Evolutionary conservation across 192 early-diverging fungal genomes (phyloP), one percentile per base, ranked within the genome.

Genomic region (Funneliformis mosseae): DNA sequence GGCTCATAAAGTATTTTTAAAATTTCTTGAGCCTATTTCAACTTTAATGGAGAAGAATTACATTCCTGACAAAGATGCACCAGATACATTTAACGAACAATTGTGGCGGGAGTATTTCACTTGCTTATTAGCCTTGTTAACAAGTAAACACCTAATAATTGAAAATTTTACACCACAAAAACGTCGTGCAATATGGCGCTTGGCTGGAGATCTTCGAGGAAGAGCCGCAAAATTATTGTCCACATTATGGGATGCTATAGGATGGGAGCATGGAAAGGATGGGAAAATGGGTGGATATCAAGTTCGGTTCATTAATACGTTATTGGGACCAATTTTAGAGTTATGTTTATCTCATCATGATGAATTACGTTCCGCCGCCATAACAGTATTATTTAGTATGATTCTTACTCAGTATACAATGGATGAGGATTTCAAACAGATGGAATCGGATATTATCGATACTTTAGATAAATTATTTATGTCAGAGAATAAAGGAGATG

Each of bases 131-230:
- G 75, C 85, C 7, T 80, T 92, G 5, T 79, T 94, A 5, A 88
- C 88, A 28, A 91, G 87, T 62, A 85, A 82, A 39, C 84, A 83
- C 76, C 76, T 92, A 43, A 86, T 90, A 48, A 85, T 91, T n/a
- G 91, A 91, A 78, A 78, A 83, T 7, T 91, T 89, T 78, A 74
- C 85, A 3, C 90, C 91, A 6, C 91, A 92, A 76, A 80, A 82
- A 7, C 84, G 88, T 46, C 84, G 92, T 28, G 84, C 89, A 1
- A 81, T 90, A 7, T 87, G 89, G 82, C 85, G 90, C 66, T 78
- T 94, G 5, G 86, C 86, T 6, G 87, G 89, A 28, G 93, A 93
- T 80, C 86, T 92, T 42, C 87, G 90, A 48, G 91, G 88, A 12
- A 83, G 83, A 25, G 93, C 87, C 21, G 87, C 85, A 11, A 87